These are phyloP conservation scores for Neurospora sp. DNA, from an alignment of 495 filamentous ascomycete species.

Conservation along the genomic window DNA sequence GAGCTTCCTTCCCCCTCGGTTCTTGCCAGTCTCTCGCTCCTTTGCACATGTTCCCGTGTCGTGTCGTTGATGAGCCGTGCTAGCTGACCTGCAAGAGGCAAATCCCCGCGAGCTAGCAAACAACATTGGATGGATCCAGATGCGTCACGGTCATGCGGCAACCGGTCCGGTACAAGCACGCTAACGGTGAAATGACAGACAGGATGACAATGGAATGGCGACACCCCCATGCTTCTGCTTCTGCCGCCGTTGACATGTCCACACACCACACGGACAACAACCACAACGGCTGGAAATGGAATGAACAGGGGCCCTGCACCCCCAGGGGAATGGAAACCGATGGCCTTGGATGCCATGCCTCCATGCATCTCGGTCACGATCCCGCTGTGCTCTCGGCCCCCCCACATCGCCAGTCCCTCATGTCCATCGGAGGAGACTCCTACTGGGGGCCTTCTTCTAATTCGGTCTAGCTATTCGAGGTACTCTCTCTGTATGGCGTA, in stretches of 20 bases:
- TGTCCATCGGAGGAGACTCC: background rate
- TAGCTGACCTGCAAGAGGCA: background rate
- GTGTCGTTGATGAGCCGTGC: background rate
- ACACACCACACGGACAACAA: background rate
- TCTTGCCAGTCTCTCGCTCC: background rate
- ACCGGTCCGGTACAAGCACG: background rate
- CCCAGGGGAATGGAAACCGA: background rate
- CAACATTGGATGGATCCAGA: background rate
- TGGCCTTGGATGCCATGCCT: background rate
- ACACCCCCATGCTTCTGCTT: background rate
- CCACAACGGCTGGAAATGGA: background rate
- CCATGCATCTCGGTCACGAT: background rate
- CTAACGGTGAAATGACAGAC: background rate
- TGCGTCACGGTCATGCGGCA: background rate
- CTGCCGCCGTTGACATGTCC: background rate
- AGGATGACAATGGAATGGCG: background rate
- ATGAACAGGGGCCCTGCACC: background rate
- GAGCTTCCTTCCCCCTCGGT: background rate
- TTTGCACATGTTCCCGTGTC: background rate
- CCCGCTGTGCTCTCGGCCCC: background rate
- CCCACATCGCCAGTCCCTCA: background rate
- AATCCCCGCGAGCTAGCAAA: background rate
- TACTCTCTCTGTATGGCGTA: background rate
- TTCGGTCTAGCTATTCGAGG: background rate
- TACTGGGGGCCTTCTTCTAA: background rate